Evolutionary conservation across 139 green algal species (phyloP).

Genomic region (Chlorella vulgaris): DNA sequence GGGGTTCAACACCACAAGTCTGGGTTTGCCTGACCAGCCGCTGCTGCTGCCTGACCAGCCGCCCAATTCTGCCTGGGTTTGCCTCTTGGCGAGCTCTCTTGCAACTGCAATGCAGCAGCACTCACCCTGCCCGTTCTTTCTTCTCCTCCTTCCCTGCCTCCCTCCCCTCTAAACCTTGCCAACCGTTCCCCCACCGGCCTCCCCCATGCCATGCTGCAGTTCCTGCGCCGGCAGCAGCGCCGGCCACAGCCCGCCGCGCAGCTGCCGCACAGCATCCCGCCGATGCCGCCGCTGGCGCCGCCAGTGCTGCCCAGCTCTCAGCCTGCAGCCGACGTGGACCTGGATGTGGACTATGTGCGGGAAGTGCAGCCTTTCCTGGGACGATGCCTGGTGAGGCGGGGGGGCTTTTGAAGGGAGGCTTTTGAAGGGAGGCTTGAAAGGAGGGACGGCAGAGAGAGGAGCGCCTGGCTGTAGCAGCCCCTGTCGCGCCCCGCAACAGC

Average conservation of each 20-base stretch:
- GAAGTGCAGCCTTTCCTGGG: constrained; percentile 75
- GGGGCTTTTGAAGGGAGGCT: background rate
- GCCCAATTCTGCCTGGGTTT: too few relatives aligned
- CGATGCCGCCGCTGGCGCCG: constrained; percentile 29
- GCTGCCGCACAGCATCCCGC: constrained; percentile 35
- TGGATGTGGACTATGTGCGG: constrained; percentile 70
- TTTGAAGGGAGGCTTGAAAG: too few relatives aligned
- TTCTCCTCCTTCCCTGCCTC: background rate
- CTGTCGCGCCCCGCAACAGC: too few relatives aligned
- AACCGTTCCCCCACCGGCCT: background rate
- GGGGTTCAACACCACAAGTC: background rate
- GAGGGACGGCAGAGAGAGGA: background rate
- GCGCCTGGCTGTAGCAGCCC: too few relatives aligned
- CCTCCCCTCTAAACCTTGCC: background rate
- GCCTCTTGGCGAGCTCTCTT: too few relatives aligned
- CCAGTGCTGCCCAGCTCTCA: constrained; percentile 25
- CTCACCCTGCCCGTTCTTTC: background rate
- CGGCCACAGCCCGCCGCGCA: constrained; percentile 21
- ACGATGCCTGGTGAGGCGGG: constrained; percentile 50
- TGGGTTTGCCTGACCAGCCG: background rate
- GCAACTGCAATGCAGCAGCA: background rate
- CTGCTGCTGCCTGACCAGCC: too few relatives aligned
- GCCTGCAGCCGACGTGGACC: constrained; percentile 44
- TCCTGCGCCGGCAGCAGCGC: constrained; percentile 1
- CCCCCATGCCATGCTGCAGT: background rate